Base-by-base conservation (phyloP, 164 flowering plant genomes). In the Buxus sempervirens region DNA sequence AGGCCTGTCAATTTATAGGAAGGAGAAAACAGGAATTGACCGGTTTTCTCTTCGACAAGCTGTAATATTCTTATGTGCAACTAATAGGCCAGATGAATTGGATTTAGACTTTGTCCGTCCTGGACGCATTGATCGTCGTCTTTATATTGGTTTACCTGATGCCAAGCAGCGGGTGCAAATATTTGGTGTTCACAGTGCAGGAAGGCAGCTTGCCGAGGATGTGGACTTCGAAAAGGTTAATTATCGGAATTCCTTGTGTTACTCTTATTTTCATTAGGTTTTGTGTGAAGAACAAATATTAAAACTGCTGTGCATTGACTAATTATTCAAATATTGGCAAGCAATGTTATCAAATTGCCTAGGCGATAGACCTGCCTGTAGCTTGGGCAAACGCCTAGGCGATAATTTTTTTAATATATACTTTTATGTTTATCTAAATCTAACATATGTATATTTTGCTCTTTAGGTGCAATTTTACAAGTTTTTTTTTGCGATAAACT, bases 1-100 rank as follows among this genome's bases (percentile, higher is more conserved):
- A 68, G 28, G 0, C 27, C 62, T 65, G 53, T 18, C 57, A 32
- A 10, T 67, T 10, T 76, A 48, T 80, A 95, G 99, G 72, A 90
- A 86, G 80, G 97, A 88, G 67, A 89, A 75, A 80, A 92, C 82
- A 53, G 99, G 99, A 15, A 78, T 90, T 58, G 99, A 95, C 74
- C 84, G 97, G 64, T 89, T 80, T 76, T 92, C 99, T 49, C 79
- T 88, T 14, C 76, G 86, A 74, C 99, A 95, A 85, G 91, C 99
- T 78, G 93, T 95, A 63, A 92, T 95, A 68, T 95, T 95, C 81
- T 78, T 95, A 66, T 95, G 99, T 78, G 99, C 99, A 58, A 95
- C 99, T 53, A 95, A 95, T 85, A 82, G 96, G 76, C 97, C 97
- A 49, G 96, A 90, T 85, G 97, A 89, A 80, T 72, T 95, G 69